A percentile compares a stretch with the other conserved stretches of the same genome.
Conservation (phyloP, 306 rosid species). For the Begonia fuchsioides region DNA sequence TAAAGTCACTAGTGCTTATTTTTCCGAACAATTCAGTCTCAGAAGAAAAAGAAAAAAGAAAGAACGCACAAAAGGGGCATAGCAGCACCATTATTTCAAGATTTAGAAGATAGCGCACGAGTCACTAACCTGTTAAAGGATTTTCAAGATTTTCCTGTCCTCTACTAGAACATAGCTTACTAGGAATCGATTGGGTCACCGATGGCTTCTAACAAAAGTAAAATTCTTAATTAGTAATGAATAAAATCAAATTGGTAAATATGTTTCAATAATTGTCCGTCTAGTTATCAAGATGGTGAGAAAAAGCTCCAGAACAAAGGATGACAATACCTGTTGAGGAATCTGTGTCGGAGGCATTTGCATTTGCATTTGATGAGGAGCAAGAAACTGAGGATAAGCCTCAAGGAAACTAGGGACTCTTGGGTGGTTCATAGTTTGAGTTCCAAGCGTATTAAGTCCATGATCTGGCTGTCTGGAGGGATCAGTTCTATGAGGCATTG, state of each 20-base stretch:
- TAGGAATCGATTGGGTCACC: constrained; percentile 27
- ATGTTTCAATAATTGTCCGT: no score
- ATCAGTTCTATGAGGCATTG: constrained; percentile 39
- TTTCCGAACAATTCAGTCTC: no score
- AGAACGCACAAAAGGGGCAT: no score
- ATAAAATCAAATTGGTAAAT: no score
- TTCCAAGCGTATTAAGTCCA: constrained; percentile 9
- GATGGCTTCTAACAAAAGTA: constrained; percentile 29
- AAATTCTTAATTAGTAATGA: no score
- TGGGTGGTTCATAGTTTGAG: constrained; percentile 30
- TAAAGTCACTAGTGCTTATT: no score
- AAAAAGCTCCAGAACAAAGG: no score
- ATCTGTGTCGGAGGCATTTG: constrained; percentile 17
- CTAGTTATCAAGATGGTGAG: no score
- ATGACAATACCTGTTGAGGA: constrained; percentile 3
- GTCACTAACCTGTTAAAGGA: constrained; percentile 37
- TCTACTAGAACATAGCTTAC: constrained; percentile 32
- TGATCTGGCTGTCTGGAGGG: constrained; percentile 39
- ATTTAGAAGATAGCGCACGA: not conserved
- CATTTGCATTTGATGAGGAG: constrained; percentile 46
- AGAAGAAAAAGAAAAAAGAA: no score
- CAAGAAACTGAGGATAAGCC: constrained; percentile 44
- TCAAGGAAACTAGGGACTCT: constrained; percentile 23
- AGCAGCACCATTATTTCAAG: no score
- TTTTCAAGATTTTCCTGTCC: constrained; percentile 35